Base-by-base conservation (phyloP, 306 rosid genomes). In the Notholithocarpus densiflorus region DNA sequence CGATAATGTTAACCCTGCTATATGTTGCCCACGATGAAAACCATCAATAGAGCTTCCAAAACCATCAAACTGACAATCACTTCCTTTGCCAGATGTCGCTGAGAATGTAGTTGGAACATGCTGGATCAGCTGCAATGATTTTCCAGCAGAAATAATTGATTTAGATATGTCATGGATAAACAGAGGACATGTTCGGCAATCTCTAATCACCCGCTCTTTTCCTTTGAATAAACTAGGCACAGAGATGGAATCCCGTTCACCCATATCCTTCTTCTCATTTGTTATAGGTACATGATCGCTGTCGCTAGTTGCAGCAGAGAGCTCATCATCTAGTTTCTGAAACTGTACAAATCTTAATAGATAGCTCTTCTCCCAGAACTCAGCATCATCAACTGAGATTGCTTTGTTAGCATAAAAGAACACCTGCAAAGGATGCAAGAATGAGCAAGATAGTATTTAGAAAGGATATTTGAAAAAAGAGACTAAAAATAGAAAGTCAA, bases 311-410 rank as follows among this genome's bases (percentile, higher is more conserved):
- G 81, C 70, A 66, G 85, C 76, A 57, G 83, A 64, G 64, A 79
- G 26, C 75, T 79, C 86, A 52, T 61, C 87, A 56, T 87, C 87
- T 71, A 84, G 82, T 82, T 87, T 85, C 61, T 62, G 64, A 77
- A 62, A 75, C 55, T 82, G 94, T 24, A 81, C 72, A 80, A 61
- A 82, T 79, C 95, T 89, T 81, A 91, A 81, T 78, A 91, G 82
- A 83, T 89, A 92, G 82, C 98, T 95, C 86, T 87, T 92, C 90
- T 95, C 98, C 98, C 98, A 95, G 83, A 95, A 95, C 75, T 92
- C 97, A 64, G 92, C 89, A 82, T 89, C 89, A 6, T 91, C 94
- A 77, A 91, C 92, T 34, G 96, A 87, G 80, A 89, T 86, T 71
- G 83, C 88, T 82, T 83, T 89, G 73, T 91, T 87, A 34, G 90